Base-by-base conservation (phyloP, 495 filamentous ascomycete species). In the Amniculicola lignicola region DNA sequence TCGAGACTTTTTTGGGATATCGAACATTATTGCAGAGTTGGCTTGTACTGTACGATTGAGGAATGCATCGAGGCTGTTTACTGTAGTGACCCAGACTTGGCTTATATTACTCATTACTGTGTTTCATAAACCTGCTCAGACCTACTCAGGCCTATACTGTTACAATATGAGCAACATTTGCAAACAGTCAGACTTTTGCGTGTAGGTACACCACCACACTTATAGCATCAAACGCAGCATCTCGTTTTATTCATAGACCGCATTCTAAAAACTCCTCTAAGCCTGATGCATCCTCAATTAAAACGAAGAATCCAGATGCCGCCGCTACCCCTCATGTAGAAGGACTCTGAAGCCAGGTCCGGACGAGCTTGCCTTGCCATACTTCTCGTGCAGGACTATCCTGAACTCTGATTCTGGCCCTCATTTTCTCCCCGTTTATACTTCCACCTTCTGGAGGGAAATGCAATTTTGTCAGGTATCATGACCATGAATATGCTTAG, bases 401-500 rank as follows among this genome's bases (percentile, higher is more conserved):
- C 39, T 25, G 12, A 27, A 35, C 21, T 44, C 40, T 54, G 51
- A 25, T 19, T 22, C 40, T 44, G 4, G 42, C n/a, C 42, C 9
- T 40, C 28, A 21, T 45, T 51, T 51, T 49, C 9, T 27, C 14
- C 5, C 41, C 29, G 10, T 42, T 6, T 31, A 14, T 6, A 40
- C 19, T 15, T 31, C 36, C 41, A 11, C 18, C 50, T 27, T 43
- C 22, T 22, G 28, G 38, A 39, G 14, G 24, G 14, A 24, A 2
- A 41, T 51, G 46, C 31, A 53, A 45, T 45, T 28, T 54, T 16
- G 49, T 1, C 24, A 40, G 2, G 7, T 9, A 42, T 25, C 14
- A 14, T n/a, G 2, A 10, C 24, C 31, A 4, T 47, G n/a, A n/a
- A n/a, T n/a, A n/a, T n/a, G n/a, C n/a, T 76, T 81, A 87, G 52